These are phyloP conservation scores for Vitis hybrid DNA, from an alignment of 177 flowering plant genomes.

Conservation along the genomic window DNA sequence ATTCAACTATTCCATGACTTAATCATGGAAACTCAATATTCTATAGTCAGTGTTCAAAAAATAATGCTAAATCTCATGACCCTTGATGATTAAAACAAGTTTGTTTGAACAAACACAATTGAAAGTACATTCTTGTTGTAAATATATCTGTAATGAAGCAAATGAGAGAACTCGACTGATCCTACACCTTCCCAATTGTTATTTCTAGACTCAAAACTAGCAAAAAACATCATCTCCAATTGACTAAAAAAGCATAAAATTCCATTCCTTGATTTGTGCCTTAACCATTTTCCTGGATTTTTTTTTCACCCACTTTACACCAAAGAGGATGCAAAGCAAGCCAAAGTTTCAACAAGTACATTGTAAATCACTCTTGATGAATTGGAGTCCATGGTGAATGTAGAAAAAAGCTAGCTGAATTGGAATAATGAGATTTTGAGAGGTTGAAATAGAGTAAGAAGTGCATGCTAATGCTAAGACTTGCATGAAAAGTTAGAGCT, in stretches of 20 bases:
- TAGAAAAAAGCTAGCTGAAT: too few species aligned
- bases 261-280: not conserved
- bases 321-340: not conserved
- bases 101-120: too few species aligned
- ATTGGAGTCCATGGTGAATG: too few species aligned
- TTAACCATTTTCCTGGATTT: conserved; percentile 1
- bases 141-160: too few species aligned
- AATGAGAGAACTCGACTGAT: not conserved
- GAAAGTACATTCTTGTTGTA: too few species aligned
- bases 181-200: not conserved
- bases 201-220: not conserved
- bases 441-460: conserved; percentile 6
- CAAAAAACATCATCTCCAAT: not conserved
- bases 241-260: conserved; percentile 9
- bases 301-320: conserved; percentile 5
- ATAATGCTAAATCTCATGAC: too few species aligned
- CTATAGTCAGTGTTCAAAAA: not conserved
- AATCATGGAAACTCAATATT: too few species aligned
- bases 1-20: too few species aligned
- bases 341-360: not conserved
- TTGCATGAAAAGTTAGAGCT: conserved; percentile 44
- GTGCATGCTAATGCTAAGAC: conserved; percentile 28
- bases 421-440: too few species aligned
- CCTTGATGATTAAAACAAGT: too few species aligned
- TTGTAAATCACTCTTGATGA: not conserved